These are phyloP conservation scores for Actinidia arguta DNA, from an alignment of 179 eudicot genomes.

Conservation along the genomic window DNA sequence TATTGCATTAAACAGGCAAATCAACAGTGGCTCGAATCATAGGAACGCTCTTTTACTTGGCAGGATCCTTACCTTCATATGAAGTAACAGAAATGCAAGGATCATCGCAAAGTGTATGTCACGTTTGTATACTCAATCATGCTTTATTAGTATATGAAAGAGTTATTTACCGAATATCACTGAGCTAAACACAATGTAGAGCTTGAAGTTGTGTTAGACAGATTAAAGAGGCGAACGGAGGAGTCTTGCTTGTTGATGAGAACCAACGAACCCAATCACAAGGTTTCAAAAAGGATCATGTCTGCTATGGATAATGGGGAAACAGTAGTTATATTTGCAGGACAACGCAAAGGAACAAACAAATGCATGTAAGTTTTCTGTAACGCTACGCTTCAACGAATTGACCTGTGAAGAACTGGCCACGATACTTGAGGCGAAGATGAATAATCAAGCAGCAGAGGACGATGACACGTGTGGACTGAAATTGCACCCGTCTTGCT, in stretches of 20 bases:
- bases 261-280: neutral
- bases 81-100: conserved; percentile 20
- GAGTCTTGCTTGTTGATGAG: conserved; percentile 13
- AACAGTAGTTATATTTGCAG: conserved; percentile 20
- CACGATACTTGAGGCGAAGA: conserved; percentile 10
- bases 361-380: conserved; percentile 25
- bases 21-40: conserved; percentile 29
- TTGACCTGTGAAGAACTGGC: conserved; percentile 26
- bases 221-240: conserved; percentile 23
- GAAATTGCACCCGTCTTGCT: conserved; percentile 20
- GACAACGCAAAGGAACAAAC: conserved; percentile 11
- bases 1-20: conserved; percentile 32
- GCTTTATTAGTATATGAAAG: too few relatives aligned
- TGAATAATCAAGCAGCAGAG: neutral
- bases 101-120: conserved; percentile 7
- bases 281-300: conserved; percentile 12
- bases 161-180: too few relatives aligned
- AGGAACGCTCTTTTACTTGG: conserved; percentile 23
- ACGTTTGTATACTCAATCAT: too few relatives aligned
- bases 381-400: conserved; percentile 20
- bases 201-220: too few relatives aligned
- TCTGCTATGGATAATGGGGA: conserved; percentile 17
- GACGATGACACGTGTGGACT: conserved; percentile 8
- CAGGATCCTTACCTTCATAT: conserved; percentile 20
- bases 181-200: too few relatives aligned